Percentiles rank a stretch among this genome's conserved stretches.
These are phyloP conservation scores for Metarhizium album DNA, from an alignment of 2,329 filamentous ascomycete genomes.

Conservation along the genomic window DNA sequence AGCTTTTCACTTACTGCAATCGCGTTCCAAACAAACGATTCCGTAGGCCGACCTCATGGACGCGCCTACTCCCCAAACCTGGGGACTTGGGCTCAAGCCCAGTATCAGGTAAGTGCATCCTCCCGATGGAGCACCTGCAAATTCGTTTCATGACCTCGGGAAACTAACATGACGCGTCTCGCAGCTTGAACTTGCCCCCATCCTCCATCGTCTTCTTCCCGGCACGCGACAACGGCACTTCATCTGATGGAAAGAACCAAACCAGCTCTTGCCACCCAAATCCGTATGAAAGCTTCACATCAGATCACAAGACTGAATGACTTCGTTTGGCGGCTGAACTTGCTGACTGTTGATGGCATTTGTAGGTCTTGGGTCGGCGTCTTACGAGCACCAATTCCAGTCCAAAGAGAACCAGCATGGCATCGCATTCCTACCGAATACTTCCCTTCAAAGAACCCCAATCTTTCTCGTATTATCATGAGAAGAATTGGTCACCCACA, in stretches of 20 bases:
- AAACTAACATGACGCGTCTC: conserved; percentile 10
- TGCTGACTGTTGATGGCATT: not conserved
- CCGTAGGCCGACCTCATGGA: conserved; percentile 9
- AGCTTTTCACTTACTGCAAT: conserved; percentile 4
- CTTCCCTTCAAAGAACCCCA: conserved; percentile 11
- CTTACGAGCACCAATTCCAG: conserved; percentile 11
- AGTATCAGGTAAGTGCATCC: conserved; percentile 7
- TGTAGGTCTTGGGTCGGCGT: conserved; percentile 14
- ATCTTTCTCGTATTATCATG: conserved; percentile 17
- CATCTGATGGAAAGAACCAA: not conserved
- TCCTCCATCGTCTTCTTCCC: conserved; percentile 19
- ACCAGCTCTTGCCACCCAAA: not conserved
- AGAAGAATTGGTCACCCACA: conserved; percentile 18
- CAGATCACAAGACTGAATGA: not conserved
- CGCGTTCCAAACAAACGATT: conserved; percentile 1
- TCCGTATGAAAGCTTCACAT: not conserved
- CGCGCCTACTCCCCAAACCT: conserved; percentile 9
- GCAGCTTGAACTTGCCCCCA: conserved; percentile 13
- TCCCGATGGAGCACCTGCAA: not conserved
- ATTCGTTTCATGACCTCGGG: not conserved
- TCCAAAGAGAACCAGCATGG: conserved; percentile 19
- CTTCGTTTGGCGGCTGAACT: not conserved
- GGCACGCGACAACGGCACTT: conserved; percentile 4
- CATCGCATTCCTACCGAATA: conserved; percentile 17
- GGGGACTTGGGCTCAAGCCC: conserved; percentile 9